A percentile compares a stretch with the other conserved stretches of the same genome.
These are phyloP conservation scores for Cladorrhinum sp. DNA, from an alignment of 2,329 filamentous ascomycete species.

Conservation along the genomic window DNA sequence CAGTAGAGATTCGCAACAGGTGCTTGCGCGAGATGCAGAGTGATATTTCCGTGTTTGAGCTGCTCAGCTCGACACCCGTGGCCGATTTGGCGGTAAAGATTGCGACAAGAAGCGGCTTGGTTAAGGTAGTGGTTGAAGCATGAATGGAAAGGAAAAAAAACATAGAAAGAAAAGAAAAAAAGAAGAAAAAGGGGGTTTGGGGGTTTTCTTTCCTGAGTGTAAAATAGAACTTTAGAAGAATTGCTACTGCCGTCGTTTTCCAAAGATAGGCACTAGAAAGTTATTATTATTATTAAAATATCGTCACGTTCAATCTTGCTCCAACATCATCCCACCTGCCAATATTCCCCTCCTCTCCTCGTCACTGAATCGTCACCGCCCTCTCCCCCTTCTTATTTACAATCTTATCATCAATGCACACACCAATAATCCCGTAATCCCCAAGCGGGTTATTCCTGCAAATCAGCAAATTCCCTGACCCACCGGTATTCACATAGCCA, in stretches of 20 bases:
- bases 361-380: background rate
- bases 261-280: too few species aligned
- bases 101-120: background rate
- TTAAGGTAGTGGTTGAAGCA: background rate
- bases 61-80: background rate
- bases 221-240: too few species aligned
- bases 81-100: conserved; percentile 3
- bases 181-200: too few species aligned
- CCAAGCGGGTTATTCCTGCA: conserved; percentile 5
- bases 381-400: background rate
- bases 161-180: too few species aligned
- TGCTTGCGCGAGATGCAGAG: conserved; percentile 13
- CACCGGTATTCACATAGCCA: conserved; percentile 9
- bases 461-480: conserved; percentile 13
- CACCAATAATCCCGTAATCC: conserved; percentile 6
- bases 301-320: too few species aligned
- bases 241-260: too few species aligned
- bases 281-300: too few species aligned
- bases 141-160: too few species aligned
- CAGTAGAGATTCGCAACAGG: conserved; percentile 39
- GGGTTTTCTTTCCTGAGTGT: too few species aligned
- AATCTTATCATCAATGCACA: background rate
- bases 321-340: too few species aligned
- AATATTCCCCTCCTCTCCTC: background rate
- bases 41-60: conserved; percentile 4